Conservation (phyloP, 257 asterid genomes). For the Penstemon barbatus region DNA sequence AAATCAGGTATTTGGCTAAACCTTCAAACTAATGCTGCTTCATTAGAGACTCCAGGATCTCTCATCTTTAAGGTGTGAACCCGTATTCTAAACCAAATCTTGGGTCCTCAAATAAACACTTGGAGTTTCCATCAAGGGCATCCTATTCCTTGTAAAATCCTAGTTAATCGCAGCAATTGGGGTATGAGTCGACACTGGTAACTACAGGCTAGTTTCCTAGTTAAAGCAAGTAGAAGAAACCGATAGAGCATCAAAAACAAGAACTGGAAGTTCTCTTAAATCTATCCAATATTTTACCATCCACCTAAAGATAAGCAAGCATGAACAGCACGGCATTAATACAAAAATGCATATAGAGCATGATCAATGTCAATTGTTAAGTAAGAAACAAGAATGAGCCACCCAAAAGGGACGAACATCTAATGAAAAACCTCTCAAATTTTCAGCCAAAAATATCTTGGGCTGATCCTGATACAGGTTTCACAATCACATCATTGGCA, state of each 20-base stretch:
- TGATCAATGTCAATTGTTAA: neutral
- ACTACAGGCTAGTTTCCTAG: no score
- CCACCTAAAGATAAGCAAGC: neutral
- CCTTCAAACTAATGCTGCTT: no score
- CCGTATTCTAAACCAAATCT: no score
- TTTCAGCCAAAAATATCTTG: slow-evolving; percentile 1
- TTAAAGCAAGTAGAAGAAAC: neutral
- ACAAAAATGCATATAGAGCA: neutral
- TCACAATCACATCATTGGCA: neutral
- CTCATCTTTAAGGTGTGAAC: no score
- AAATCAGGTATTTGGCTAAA: slow-evolving; percentile 3
- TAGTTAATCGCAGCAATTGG: no score
- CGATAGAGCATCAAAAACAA: neutral
- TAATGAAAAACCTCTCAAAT: neutral
- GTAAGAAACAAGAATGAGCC: neutral
- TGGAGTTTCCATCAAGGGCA: no score
- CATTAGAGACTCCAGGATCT: no score
- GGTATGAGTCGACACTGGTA: no score
- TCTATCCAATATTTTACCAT: slow-evolving; percentile 7
- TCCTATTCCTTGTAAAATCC: no score
- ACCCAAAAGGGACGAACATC: slow-evolving; percentile 3
- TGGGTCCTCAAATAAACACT: no score
- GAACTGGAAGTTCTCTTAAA: neutral
- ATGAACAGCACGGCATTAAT: neutral
- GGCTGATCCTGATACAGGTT: slow-evolving; percentile 4